Evolutionary conservation across 345 rosid species (phyloP), one percentile per base, ranked within the genome.

Genomic region (Eucalyptus urophylla): DNA sequence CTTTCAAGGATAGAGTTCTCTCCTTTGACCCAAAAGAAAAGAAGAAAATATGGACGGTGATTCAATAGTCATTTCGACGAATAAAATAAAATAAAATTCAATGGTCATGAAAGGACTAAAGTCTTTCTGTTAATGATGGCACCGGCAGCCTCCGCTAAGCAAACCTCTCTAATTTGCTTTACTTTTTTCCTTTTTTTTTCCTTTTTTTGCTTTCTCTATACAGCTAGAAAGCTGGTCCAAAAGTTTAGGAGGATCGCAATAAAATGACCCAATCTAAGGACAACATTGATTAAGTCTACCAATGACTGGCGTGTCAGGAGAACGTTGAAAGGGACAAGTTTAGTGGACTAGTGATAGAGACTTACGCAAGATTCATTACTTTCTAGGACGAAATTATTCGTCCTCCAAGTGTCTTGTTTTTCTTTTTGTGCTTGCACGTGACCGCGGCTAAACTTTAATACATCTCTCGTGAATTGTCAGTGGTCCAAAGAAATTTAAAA

Each of bases 401-500:
- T 58, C 67, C 67, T 27, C 69, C 69, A 60, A 60, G n/a, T 60
- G 8, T 60, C 8, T 60, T 27, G n/a, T 60, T 0, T 11, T 27
- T 0, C 29, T 0, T 6, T 60, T 60, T 0, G 69, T 27, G 16
- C 69, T 29, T 6, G n/a, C 69, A 11, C 69, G 16, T 60, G 69
- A 27, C 69, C 16, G 69, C 69, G 16, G 69, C 69, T 60, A 12
- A 60, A 3, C 16, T 27, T 62, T 27, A 29, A 29, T 29, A 29
- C 8, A 6, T 29, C 69, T 62, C 69, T 29, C 33, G 8, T 62
- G 69, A 62, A 62, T 62, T 27, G 69, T 62, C 69, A 3, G 69
- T 29, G 69, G 31, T 62, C 69, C 69, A 62, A 62, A 27, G 33
- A 62, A 62, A 5, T 62, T 14, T 62, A 62, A 29, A 62, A 62